Evolutionary conservation across 2,329 filamentous ascomycete species (phyloP), one percentile per base, ranked within the genome.

Genomic region (Colletotrichum eremochloae): DNA sequence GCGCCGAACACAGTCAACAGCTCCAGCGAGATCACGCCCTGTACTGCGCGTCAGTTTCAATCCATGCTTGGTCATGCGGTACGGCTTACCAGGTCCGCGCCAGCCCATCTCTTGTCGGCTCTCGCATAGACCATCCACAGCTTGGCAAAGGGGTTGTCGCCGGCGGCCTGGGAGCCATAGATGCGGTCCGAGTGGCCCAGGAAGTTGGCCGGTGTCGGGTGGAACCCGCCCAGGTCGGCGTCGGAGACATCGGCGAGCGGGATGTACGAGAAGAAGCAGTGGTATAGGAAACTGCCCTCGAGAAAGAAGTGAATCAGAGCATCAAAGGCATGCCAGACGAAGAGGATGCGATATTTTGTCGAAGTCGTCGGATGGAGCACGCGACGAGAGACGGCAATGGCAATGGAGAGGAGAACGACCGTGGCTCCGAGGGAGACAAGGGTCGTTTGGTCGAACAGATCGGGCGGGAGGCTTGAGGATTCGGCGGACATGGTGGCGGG

Each of bases 311-410:
- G 96, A 78, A 95, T 96, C 55, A 98, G 88, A 42, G 94, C 94
- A 81, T 98, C 95, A 84, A 97, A 97, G 48, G 94, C 88, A 84
- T 98, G 95, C 96, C 96, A 98, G 83, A 97, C 89, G 87, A 97
- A 97, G 75, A 98, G 91, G 79, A 93, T 84, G 74, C 95, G 94
- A 68, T 87, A 86, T 63, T 90, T 88, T 48, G 84, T 80, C 1
- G 88, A 82, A 14, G 90, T 85, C 1, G 85, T 78, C 24, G 83
- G 79, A 5, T 91, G 80, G 31, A 89, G 83, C 31, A 83, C 82
- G 61, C 74, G 76, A 40, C 83, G 83, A 12, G 89, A 90, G 31
- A 85, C 77, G 33, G 75, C 75, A 78, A 89, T 89, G 66, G 88
- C 88, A 67, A 83, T 78, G 65, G 81, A 77, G 24, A 89, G 80